Conservation (phyloP, 1,139 yeast genomes). For the Arxiozyma slooffiae region DNA sequence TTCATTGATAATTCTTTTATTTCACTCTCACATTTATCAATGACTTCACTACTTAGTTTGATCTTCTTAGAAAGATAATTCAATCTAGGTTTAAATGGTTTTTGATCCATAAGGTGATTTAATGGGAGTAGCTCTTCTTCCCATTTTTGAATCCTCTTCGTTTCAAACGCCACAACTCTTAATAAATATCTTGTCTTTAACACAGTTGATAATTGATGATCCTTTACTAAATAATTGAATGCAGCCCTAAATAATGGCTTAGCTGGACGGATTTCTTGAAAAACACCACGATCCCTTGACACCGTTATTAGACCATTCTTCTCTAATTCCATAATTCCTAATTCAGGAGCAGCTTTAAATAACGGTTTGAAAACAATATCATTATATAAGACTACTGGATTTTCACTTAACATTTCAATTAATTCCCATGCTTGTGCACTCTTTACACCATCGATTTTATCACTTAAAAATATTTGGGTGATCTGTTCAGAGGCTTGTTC, state of each 20-base stretch:
- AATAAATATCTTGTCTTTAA: constrained; percentile 56
- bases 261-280: constrained; percentile 60
- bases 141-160: constrained; percentile 48
- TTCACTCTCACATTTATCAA: constrained; percentile 38
- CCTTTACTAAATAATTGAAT: constrained; percentile 53
- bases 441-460: constrained; percentile 46
- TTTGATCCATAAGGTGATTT: constrained; percentile 39
- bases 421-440: constrained; percentile 85
- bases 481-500: constrained; percentile 81
- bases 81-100: constrained; percentile 50
- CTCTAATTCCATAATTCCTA: constrained; percentile 61
- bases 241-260: constrained; percentile 82
- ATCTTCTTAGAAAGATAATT: constrained; percentile 60
- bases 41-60: constrained; percentile 42
- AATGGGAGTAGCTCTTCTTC: constrained; percentile 66
- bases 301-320: constrained; percentile 66
- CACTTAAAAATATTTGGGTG: constrained; percentile 63
- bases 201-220: constrained; percentile 46
- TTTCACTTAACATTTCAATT: constrained; percentile 50
- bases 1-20: constrained; percentile 27
- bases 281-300: constrained; percentile 63
- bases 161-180: constrained; percentile 49
- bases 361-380: constrained; percentile 52
- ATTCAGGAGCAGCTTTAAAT: constrained; percentile 49
- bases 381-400: constrained; percentile 39